Base-by-base conservation (phyloP, 2,329 filamentous ascomycete species). In the Ophiostoma australiae region DNA sequence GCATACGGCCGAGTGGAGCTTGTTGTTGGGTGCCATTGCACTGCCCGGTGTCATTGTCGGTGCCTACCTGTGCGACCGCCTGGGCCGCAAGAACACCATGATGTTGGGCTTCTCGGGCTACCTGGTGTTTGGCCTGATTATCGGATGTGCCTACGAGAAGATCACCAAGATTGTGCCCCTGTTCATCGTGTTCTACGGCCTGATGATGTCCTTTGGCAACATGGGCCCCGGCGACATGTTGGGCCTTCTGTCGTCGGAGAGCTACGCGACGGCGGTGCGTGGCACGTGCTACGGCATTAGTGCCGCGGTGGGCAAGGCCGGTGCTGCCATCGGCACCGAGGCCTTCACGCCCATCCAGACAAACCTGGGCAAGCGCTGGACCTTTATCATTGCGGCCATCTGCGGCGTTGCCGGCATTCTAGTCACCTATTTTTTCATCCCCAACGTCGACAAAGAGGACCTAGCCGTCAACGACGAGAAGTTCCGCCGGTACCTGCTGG, bases 121-220 rank as follows among this genome's bases (percentile, higher is more conserved):
- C 48, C 63, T 73, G 1, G 76, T 79, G 3, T 77, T 81, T 27
- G 72, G 73, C 3, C 71, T 74, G 10, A 72, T 74, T n/a, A 74
- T 74, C 20, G 73, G 73, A 44, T 72, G 73, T 27, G 72, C 73
- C 20, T 83, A 84, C 72, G 76, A 82, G 37, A 76, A 79, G 17
- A 80, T 86, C 69, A 82, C 80, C 4, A 79, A 78, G 39, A 80
- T 84, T 37, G 77, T 85, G 3, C 83, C 84, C 0, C 78, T 84
- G 0, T 86, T 86, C 73, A 80, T 86, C 11, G 78, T 85, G 4
- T 79, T 85, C 48, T 86, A 85, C 72, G 84, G 83, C 0, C 77
- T 85, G 2, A 82, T 86, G 77, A 82, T 84, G 75, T 81, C 77
- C 31, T 82, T 78, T 31, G 81, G 81, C 20, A 83, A 84, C 33